Evolutionary conservation across 192 early-diverging fungal species (phyloP).

Genomic region (Mortierella alpina): DNA sequence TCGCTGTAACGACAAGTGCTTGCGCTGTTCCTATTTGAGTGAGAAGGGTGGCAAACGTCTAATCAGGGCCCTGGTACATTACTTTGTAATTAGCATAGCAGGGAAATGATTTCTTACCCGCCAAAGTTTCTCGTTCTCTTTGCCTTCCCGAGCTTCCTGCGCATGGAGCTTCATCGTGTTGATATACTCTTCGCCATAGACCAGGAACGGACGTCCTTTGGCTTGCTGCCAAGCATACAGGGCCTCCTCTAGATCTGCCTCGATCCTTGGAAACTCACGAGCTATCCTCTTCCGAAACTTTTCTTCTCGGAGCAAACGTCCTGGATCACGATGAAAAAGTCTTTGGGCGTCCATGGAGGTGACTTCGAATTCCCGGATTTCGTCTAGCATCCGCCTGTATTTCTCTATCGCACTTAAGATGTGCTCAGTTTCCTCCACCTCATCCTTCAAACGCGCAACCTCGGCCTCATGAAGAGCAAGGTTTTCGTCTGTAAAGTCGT

Average conservation of each 20-base stretch:
- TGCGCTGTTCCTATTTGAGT: conserved; percentile 17
- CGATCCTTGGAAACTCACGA: conserved; percentile 57
- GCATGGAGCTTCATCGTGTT: conserved; percentile 36
- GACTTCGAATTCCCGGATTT: conserved; percentile 51
- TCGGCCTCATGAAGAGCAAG: conserved; percentile 57
- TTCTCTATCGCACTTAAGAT: conserved; percentile 53
- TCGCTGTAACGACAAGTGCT: conserved; percentile 3
- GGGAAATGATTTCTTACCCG: conserved; percentile 16
- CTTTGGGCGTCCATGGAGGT: conserved; percentile 55
- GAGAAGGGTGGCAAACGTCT: not conserved
- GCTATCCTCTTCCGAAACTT: conserved; percentile 59
- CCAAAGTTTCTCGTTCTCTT: conserved; percentile 32
- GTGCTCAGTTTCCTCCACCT: conserved; percentile 53
- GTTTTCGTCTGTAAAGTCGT: conserved; percentile 40
- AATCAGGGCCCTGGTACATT: not conserved
- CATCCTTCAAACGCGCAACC: conserved; percentile 44
- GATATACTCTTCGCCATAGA: conserved; percentile 58
- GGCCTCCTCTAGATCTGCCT: conserved; percentile 44
- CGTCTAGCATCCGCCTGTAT: conserved; percentile 50
- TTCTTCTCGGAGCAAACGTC: conserved; percentile 62
- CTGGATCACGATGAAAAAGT: conserved; percentile 60
- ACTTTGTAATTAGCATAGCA: not conserved
- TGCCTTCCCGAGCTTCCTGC: conserved; percentile 33
- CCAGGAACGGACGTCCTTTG: conserved; percentile 54
- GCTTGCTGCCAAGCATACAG: conserved; percentile 52